These are phyloP conservation scores for Plantago ovata DNA, from an alignment of 257 asterid species.

Conservation along the genomic window DNA sequence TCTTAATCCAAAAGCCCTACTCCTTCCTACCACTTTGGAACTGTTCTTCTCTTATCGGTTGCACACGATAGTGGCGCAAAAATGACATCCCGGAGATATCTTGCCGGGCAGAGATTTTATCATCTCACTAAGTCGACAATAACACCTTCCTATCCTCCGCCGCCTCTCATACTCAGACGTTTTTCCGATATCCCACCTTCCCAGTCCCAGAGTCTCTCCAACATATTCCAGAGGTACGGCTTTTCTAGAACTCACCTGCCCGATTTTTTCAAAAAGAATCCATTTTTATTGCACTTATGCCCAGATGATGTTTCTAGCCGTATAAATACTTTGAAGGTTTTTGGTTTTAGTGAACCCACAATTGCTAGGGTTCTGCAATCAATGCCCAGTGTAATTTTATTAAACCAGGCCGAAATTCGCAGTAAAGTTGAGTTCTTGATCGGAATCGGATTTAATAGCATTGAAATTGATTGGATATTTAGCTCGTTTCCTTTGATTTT, in stretches of 20 bases:
- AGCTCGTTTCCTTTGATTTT: slow-evolving; percentile 47
- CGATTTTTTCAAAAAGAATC: slow-evolving; percentile 42
- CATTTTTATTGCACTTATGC: slow-evolving; percentile 37
- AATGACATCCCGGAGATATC: neutral
- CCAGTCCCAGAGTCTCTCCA: slow-evolving; percentile 30
- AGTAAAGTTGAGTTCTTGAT: slow-evolving; percentile 43
- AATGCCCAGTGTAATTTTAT: slow-evolving; percentile 45
- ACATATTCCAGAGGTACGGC: slow-evolving; percentile 59
- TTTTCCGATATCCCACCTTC: slow-evolving; percentile 20
- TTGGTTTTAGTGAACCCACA: slow-evolving; percentile 45
- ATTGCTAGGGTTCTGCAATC: slow-evolving; percentile 53
- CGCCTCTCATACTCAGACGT: slow-evolving; percentile 2
- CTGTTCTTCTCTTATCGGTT: too few species aligned
- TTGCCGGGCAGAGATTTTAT: neutral
- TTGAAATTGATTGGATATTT: slow-evolving; percentile 44
- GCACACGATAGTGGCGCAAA: too few species aligned
- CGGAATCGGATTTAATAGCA: slow-evolving; percentile 40
- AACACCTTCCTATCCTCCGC: slow-evolving; percentile 10
- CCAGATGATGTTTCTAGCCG: slow-evolving; percentile 39
- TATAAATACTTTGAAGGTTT: slow-evolving; percentile 41
- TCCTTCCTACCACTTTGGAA: too few species aligned
- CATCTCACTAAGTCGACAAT: neutral
- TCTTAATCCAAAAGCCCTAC: too few species aligned
- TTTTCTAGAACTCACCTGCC: slow-evolving; percentile 42
- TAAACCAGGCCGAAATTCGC: slow-evolving; percentile 31